A percentile compares a stretch with the other conserved stretches of the same genome.
Conservation (phyloP, 805 yeast genomes). For the Ogataea pini region DNA sequence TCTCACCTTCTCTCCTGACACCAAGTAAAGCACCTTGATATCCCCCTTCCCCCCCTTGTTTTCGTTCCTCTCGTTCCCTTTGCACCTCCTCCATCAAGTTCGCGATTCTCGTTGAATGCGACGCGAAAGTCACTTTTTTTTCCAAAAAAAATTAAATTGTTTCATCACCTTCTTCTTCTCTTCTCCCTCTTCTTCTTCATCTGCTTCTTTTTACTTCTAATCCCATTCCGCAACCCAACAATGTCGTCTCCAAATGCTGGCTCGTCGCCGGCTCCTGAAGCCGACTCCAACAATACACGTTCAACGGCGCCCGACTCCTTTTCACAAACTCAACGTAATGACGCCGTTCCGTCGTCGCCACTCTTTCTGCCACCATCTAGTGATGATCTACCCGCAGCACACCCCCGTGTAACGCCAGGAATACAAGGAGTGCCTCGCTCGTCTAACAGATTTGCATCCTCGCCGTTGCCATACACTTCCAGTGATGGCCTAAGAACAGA, state of each 20-base stretch:
- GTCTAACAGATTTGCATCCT: slow-evolving; percentile 35
- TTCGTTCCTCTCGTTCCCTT: not conserved
- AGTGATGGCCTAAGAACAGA: slow-evolving; percentile 44
- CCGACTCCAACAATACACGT: slow-evolving; percentile 22
- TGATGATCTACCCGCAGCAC: slow-evolving; percentile 23
- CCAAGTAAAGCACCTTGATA: too few species aligned
- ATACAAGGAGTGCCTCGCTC: slow-evolving; percentile 9
- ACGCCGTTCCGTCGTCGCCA: slow-evolving; percentile 55
- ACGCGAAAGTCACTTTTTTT: slow-evolving; percentile 1
- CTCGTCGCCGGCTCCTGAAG: slow-evolving; percentile 30
- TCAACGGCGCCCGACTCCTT: slow-evolving; percentile 42
- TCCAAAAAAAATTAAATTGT: slow-evolving; percentile 8
- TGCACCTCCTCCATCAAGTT: not conserved
- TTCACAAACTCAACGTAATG: slow-evolving; percentile 34
- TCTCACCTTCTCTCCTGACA: too few species aligned
- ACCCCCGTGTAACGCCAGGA: slow-evolving; percentile 3
- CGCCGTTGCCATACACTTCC: slow-evolving; percentile 53
- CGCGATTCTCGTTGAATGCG: slow-evolving; percentile 3
- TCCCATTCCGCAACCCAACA: not conserved
- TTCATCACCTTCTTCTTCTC: not conserved
- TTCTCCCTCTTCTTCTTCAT: not conserved
- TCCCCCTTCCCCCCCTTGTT: not conserved
- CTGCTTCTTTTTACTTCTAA: not conserved
- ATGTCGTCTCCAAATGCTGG: slow-evolving; percentile 34
- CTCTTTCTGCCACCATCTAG: slow-evolving; percentile 53